phyloP scores from a whole-genome alignment of 1,284 basidiomycete species.

The Ceratobasidium sp. region DNA sequence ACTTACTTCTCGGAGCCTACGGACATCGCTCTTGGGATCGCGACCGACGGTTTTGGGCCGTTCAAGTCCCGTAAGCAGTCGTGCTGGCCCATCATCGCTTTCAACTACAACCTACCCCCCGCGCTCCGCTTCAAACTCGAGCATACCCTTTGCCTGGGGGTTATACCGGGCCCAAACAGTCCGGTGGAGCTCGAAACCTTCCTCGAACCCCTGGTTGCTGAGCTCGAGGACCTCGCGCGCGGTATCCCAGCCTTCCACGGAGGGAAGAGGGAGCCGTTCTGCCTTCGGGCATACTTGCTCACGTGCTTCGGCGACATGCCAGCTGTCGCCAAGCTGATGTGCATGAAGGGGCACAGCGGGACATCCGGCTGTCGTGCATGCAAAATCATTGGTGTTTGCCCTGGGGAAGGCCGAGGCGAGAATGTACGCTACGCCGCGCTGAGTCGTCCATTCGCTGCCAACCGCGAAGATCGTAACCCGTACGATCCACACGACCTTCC shows the following conservation, averaged over 20 bases:
- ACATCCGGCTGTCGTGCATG: conserved; percentile 47
- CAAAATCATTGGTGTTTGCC: conserved; percentile 26
- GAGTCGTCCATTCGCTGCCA: neutral
- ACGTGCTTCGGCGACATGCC: conserved; percentile 47
- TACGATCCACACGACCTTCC: conserved; percentile 40
- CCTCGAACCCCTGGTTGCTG: conserved; percentile 40
- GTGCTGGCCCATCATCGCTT: conserved; percentile 49
- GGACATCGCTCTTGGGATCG: conserved; percentile 48
- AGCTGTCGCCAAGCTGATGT: conserved; percentile 47
- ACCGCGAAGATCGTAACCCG: no score
- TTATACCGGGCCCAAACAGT: conserved; percentile 47
- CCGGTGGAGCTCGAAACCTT: conserved; percentile 48
- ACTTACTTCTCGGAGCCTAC: conserved; percentile 54
- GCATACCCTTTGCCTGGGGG: conserved; percentile 45
- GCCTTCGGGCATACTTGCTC: conserved; percentile 43
- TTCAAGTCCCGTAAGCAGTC: conserved; percentile 54
- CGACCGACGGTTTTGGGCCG: conserved; percentile 11
- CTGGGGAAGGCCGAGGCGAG: neutral
- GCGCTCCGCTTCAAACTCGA: conserved; percentile 37
- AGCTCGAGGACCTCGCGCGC: conserved; percentile 38
- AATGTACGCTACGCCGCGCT: conserved; percentile 37
- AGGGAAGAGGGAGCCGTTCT: neutral
- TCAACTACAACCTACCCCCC: conserved; percentile 50
- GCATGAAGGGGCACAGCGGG: conserved; percentile 47
- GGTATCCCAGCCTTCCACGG: conserved; percentile 41